Evolutionary conservation across 169 alveolate genomes (phyloP).

Genomic region (Cryptosporidium viatorum): DNA sequence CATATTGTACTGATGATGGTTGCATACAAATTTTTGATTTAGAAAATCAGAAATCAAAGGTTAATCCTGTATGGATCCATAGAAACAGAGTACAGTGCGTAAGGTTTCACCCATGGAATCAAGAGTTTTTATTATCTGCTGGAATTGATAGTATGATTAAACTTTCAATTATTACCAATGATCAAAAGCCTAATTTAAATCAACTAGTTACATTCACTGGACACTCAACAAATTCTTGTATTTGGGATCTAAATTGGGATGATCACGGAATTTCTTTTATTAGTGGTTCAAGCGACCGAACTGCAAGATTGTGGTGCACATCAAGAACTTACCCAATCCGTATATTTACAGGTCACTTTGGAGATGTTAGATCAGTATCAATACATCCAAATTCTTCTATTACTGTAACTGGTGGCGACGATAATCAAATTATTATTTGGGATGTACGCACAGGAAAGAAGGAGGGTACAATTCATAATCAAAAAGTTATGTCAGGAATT

Average conservation of each 20-base stretch:
- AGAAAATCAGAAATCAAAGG: conserved; percentile 12
- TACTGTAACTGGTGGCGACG: conserved; percentile 85
- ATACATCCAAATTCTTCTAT: conserved; percentile 87
- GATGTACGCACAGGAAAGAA: conserved; percentile 63
- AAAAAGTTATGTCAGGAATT: conserved; percentile 21
- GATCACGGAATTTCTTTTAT: conserved; percentile 84
- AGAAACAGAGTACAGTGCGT: conserved; percentile 57
- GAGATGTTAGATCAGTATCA: conserved; percentile 84
- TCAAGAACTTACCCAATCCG: conserved; percentile 79
- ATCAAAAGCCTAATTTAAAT: conserved; percentile 12
- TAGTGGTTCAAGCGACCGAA: conserved; percentile 84
- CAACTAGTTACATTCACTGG: conserved; percentile 50
- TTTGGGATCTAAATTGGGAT: conserved; percentile 84
- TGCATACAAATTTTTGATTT: conserved; percentile 43
- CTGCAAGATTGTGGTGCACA: conserved; percentile 83
- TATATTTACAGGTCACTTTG: conserved; percentile 84
- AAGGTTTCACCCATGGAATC: conserved; percentile 67
- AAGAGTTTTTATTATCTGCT: conserved; percentile 34
- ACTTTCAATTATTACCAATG: conserved; percentile 29
- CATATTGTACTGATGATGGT: conserved; percentile 61
- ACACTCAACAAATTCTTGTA: conserved; percentile 44
- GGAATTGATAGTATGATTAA: conserved; percentile 58
- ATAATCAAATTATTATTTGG: conserved; percentile 81
- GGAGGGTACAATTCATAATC: conserved; percentile 47
- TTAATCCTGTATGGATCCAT: conserved; percentile 45